phyloP scores from a whole-genome alignment of 2,329 filamentous ascomycete genomes.

The Beauveria brongniartii region DNA sequence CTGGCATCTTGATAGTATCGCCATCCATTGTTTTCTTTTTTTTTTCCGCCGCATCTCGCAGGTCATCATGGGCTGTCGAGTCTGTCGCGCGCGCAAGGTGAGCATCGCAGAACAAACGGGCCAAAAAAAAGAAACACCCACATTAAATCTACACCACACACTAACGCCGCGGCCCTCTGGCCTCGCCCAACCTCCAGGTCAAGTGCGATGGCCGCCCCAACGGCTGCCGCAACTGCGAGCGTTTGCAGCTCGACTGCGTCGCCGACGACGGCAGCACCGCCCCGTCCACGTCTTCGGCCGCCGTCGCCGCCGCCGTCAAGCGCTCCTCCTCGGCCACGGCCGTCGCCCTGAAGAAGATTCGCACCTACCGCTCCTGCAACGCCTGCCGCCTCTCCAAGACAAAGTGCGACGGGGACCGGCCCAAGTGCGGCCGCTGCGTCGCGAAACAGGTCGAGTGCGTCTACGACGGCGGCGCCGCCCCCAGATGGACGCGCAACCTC shows the following conservation, averaged over 20 bases:
- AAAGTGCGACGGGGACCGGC: conserved; percentile 33
- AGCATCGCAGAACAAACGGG: neutral
- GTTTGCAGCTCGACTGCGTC: conserved; percentile 33
- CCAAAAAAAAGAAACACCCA: neutral
- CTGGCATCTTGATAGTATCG: neutral
- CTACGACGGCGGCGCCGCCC: conserved; percentile 30
- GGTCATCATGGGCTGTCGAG: conserved; percentile 30
- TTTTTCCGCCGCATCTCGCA: neutral
- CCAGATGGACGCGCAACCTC: conserved; percentile 29
- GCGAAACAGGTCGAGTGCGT: conserved; percentile 28
- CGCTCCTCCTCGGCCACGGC: conserved; percentile 16
- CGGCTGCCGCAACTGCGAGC: conserved; percentile 35
- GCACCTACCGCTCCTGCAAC: conserved; percentile 33
- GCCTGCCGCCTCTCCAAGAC: conserved; percentile 33
- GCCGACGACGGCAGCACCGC: conserved; percentile 25
- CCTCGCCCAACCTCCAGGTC: conserved; percentile 21
- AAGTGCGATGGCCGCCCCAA: conserved; percentile 34
- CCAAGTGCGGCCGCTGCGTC: conserved; percentile 28
- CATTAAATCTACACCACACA: neutral
- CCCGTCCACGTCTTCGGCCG: conserved; percentile 7
- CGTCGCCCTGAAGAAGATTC: conserved; percentile 28
- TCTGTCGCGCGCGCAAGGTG: conserved; percentile 34
- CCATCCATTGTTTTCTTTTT: neutral
- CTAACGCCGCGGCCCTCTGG: conserved; percentile 3
- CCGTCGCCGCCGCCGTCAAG: neutral